A percentile compares a stretch with the other conserved stretches of the same genome.
phyloP scores from a whole-genome alignment of 2,329 filamentous ascomycete genomes.

The Sclerotinia trifoliorum region DNA sequence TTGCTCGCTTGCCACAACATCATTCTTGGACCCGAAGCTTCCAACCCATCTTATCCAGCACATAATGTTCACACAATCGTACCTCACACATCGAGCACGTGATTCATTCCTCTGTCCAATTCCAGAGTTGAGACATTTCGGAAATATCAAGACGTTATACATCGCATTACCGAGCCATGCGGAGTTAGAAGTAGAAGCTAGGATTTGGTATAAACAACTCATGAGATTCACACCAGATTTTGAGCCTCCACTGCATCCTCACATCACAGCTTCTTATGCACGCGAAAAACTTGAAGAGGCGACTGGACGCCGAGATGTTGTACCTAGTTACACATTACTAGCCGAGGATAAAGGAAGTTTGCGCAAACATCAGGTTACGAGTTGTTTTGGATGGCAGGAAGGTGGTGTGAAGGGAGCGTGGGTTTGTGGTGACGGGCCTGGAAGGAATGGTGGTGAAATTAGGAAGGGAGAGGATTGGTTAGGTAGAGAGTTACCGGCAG shows the following conservation, averaged over 20 bases:
- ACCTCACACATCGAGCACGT: neutral
- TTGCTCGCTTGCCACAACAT: neutral
- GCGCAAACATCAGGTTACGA: slow-evolving; percentile 19
- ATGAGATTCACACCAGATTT: neutral
- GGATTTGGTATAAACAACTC: slow-evolving; percentile 6
- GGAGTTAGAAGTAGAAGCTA: neutral
- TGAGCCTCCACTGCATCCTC: neutral
- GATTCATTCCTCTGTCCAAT: slow-evolving; percentile 15
- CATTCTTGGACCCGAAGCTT: slow-evolving; percentile 12
- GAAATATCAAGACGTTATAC: slow-evolving; percentile 3
- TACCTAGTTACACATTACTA: slow-evolving; percentile 7
- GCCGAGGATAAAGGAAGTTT: neutral
- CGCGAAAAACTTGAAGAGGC: neutral
- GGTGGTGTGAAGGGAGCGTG: slow-evolving; percentile 10
- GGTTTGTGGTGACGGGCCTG: slow-evolving; percentile 11
- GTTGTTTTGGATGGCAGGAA: slow-evolving; percentile 19
- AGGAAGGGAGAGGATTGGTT: slow-evolving; percentile 10
- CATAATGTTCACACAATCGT: slow-evolving; percentile 17
- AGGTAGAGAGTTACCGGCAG: neutral
- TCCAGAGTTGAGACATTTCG: neutral
- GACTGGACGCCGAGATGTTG: neutral
- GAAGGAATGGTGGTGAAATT: neutral
- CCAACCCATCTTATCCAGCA: slow-evolving; percentile 6
- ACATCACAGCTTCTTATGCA: neutral
- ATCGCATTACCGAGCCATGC: slow-evolving; percentile 9